These are phyloP conservation scores for Eimeria acervulina DNA, from an alignment of 169 alveolate genomes.

Conservation along the genomic window DNA sequence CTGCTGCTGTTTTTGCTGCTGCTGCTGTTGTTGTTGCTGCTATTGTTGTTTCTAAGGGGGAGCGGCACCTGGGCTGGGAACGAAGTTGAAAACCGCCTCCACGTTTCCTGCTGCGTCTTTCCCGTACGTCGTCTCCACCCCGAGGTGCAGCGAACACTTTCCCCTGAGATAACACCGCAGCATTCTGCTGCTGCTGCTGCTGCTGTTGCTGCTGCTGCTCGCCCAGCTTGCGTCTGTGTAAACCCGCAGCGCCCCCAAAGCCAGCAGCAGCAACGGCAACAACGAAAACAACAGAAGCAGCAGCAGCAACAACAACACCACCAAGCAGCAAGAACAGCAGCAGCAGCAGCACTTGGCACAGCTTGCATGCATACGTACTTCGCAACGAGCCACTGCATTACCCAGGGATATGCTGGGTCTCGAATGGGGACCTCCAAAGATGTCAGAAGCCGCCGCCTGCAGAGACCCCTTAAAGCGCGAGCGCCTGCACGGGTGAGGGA, in stretches of 20 bases:
- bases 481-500: slow-evolving; percentile 54
- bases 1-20: background rate
- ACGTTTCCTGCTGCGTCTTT: slow-evolving; percentile 82
- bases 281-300: background rate
- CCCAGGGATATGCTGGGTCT: slow-evolving; percentile 89
- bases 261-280: background rate
- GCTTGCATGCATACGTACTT: slow-evolving; percentile 64
- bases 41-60: background rate
- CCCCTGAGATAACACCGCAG: slow-evolving; percentile 65
- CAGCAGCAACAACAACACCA: background rate
- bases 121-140: slow-evolving; percentile 82
- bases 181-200: slow-evolving; percentile 21
- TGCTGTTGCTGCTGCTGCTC: slow-evolving; percentile 7
- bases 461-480: slow-evolving; percentile 66
- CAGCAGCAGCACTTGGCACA: slow-evolving; percentile 20
- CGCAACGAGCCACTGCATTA: slow-evolving; percentile 88
- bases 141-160: slow-evolving; percentile 70
- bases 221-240: background rate
- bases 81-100: slow-evolving; percentile 76
- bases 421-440: slow-evolving; percentile 88
- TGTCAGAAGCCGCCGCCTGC: slow-evolving; percentile 79
- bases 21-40: slow-evolving; percentile 1
- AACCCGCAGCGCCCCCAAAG: too few species aligned
- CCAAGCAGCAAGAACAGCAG: background rate
- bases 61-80: slow-evolving; percentile 83